phyloP scores from a whole-genome alignment of 2,329 filamentous ascomycete genomes.

The Gaeumannomyces tritici region DNA sequence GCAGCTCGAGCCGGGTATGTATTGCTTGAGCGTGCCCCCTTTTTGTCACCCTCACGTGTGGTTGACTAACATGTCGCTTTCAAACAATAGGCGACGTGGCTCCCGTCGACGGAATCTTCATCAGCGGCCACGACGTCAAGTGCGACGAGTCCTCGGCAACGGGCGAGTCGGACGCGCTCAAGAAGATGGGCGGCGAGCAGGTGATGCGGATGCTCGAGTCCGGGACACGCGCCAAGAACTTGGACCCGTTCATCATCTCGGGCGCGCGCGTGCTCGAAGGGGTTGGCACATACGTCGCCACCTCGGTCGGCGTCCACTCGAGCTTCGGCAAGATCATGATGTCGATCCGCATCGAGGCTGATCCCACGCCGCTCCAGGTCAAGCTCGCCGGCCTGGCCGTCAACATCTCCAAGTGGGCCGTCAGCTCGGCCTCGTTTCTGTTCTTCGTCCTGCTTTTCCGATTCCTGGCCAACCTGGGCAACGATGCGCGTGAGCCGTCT shows the following conservation, averaged over 20 bases:
- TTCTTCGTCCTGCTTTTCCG: conserved; percentile 73
- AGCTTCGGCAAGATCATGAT: conserved; percentile 46
- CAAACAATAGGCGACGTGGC: not conserved
- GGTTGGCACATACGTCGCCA: conserved; percentile 44
- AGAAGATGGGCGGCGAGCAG: conserved; percentile 57
- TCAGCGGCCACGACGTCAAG: conserved; percentile 64
- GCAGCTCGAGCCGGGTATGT: not conserved
- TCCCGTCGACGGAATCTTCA: conserved; percentile 57
- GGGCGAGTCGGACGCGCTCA: conserved; percentile 69
- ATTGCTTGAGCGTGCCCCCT: too few species aligned
- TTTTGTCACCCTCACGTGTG: too few species aligned
- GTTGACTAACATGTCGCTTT: too few species aligned
- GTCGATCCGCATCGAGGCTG: conserved; percentile 39
- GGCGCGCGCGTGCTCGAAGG: conserved; percentile 45
- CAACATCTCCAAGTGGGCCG: conserved; percentile 36
- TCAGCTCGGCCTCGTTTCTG: conserved; percentile 60
- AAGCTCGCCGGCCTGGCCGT: conserved; percentile 38
- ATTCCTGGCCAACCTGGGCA: conserved; percentile 55
- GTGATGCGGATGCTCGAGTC: conserved; percentile 26
- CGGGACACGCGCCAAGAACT: not conserved
- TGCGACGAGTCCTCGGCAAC: conserved; percentile 72
- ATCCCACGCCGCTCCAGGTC: conserved; percentile 43
- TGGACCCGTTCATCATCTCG: conserved; percentile 57
- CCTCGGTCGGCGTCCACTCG: conserved; percentile 45
- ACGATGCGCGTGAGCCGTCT: conserved; percentile 35